Percentiles rank a stretch among this genome's conserved stretches.
Evolutionary conservation across 2,329 filamentous ascomycete species (phyloP).

Genomic region (Hypomyces rosellus): DNA sequence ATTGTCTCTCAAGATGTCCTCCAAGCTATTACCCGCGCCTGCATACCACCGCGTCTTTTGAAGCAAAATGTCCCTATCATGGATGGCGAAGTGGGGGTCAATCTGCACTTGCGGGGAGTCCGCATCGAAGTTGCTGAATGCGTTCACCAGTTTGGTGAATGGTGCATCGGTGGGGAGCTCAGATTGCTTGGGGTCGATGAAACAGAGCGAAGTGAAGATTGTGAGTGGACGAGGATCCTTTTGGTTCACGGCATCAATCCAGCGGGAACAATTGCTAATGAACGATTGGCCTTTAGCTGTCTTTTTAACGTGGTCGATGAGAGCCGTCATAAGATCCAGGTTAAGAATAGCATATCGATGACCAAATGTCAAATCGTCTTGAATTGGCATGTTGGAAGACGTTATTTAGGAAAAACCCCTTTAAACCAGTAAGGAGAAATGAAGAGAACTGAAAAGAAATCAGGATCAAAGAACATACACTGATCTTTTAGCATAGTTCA

Average conservation of each 20-base stretch:
- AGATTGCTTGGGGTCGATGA: constrained; percentile 28
- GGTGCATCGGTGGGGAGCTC: constrained; percentile 28
- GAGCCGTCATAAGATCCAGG: constrained; percentile 33
- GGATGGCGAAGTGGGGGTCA: constrained; percentile 24
- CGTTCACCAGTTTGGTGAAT: constrained; percentile 23
- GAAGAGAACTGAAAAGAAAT: too few species aligned
- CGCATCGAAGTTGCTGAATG: constrained; percentile 22
- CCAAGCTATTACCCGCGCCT: constrained; percentile 32
- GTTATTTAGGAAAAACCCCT: too few species aligned
- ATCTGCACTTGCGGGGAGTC: constrained; percentile 23
- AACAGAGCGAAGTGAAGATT: constrained; percentile 30
- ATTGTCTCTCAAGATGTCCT: constrained; percentile 33
- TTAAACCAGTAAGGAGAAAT: too few species aligned
- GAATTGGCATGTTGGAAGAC: too few species aligned
- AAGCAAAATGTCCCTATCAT: constrained; percentile 30
- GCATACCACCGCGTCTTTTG: constrained; percentile 38
- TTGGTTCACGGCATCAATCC: constrained; percentile 34
- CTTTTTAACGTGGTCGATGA: constrained; percentile 27
- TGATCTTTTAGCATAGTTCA: too few species aligned
- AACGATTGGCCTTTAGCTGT: constrained; percentile 24
- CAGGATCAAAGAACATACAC: too few species aligned
- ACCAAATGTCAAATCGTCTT: constrained; percentile 4
- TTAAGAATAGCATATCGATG: constrained; percentile 18
- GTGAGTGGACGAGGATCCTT: constrained; percentile 26
- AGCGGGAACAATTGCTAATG: constrained; percentile 18